Evolutionary conservation across 306 rosid species (phyloP).

Genomic region (Lagenaria siceraria): DNA sequence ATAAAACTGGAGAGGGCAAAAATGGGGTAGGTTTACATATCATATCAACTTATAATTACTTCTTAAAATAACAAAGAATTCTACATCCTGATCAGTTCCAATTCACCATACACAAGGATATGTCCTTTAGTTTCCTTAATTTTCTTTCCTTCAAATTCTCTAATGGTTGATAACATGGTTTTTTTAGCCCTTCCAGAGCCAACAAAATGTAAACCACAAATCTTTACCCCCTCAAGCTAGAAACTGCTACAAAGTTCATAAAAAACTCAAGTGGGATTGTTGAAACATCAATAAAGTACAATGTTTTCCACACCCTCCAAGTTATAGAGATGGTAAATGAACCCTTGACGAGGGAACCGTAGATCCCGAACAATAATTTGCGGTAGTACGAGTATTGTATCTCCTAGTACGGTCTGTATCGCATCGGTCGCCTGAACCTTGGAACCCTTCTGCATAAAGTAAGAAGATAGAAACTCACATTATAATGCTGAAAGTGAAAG

Average conservation of each 20-base stretch:
- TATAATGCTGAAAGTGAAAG: not conserved
- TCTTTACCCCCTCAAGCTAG: conserved; percentile 3
- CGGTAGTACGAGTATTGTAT: not conserved
- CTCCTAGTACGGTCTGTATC: conserved; percentile 78
- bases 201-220: not conserved
- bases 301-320: conserved; percentile 19
- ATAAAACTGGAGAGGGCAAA: not conserved
- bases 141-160: not conserved
- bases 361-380: not conserved
- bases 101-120: conserved; percentile 1
- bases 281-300: conserved; percentile 15
- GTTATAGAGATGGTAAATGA: conserved; percentile 13
- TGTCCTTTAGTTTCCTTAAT: not conserved
- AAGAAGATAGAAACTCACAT: not conserved
- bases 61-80: conserved; percentile 2
- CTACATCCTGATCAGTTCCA: not conserved
- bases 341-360: not conserved
- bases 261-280: conserved; percentile 2
- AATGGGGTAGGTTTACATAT: not conserved
- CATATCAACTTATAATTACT: not conserved
- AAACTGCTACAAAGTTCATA: conserved; percentile 6
- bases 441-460: conserved; percentile 71
- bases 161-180: not conserved
- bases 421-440: conserved; percentile 82
- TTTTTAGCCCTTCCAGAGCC: conserved; percentile 3